Evolutionary conservation across 305 asterid genomes (phyloP), one percentile per base, ranked within the genome.

Genomic region (Coffea humblotiana): DNA sequence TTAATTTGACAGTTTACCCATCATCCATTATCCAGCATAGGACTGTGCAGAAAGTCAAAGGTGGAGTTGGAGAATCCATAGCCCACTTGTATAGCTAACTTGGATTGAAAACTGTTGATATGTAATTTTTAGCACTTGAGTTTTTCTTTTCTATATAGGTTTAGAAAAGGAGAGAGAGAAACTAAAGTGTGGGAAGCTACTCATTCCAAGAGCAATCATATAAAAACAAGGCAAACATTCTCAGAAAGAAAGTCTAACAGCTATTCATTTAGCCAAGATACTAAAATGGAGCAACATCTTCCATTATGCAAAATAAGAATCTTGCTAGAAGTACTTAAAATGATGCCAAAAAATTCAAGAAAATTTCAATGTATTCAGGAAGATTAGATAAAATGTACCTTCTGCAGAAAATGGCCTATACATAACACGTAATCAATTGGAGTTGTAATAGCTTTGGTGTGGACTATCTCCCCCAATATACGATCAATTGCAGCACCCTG

Each of bases 341-440:
- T 45, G 32, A 71, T 63, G 43, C 47, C 45, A 75, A n/a, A 16
- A 40, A 56, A 47, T 49, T 11, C 48, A 3, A 74, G 56, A 23
- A 76, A 45, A 45, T 43, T 45, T 61, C 27, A 35, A 72, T 40
- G 43, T 37, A n/a, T 47, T 51, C 14, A 27, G 45, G 12, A 71
- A 68, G 32, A 76, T 70, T 67, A 56, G 70, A 68, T 16, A 49
- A 12, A 77, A 79, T 64, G 56, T 86, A 96, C 99, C 99, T 92
- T 96, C 79, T 95, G 98, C 43, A 96, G 83, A 89, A 94, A 96
- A 85, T 96, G 99, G 58, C 99, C 99, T 4, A 94, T 85, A 84
- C 98, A 96, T 85, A 94, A 85, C 76, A 96, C 98, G 70, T 86
- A 96, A 89, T 96, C 98, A 77, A 96, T 96, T 47, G 99, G 98